These are phyloP conservation scores for Canariomyces notabilis DNA, from an alignment of 2,329 filamentous ascomycete genomes.

Conservation along the genomic window DNA sequence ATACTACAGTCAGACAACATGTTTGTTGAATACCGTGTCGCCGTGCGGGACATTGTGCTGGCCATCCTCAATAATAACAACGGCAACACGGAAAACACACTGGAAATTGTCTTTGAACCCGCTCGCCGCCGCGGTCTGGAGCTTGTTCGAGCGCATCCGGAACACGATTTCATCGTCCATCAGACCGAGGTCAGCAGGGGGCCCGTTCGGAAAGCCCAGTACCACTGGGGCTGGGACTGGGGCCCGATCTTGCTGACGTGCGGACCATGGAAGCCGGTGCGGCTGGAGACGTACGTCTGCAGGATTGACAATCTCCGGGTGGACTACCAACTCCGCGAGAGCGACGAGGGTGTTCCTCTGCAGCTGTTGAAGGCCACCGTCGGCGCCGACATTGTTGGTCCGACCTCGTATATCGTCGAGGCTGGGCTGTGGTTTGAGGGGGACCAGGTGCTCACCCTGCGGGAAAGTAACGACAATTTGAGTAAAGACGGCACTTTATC, in stretches of 20 bases:
- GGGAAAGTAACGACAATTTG: background rate
- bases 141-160: constrained; percentile 19
- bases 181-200: constrained; percentile 42
- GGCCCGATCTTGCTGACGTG: constrained; percentile 58
- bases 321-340: constrained; percentile 23
- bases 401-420: constrained; percentile 20
- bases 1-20: constrained; percentile 58
- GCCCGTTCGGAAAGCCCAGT: constrained; percentile 61
- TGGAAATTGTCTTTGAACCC: constrained; percentile 55
- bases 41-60: constrained; percentile 42
- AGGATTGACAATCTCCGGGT: constrained; percentile 55
- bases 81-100: constrained; percentile 34
- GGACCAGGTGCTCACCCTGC: constrained; percentile 7
- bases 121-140: constrained; percentile 31
- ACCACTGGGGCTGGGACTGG: constrained; percentile 70
- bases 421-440: constrained; percentile 21
- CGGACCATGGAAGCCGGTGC: constrained; percentile 63
- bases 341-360: background rate
- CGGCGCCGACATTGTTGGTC: constrained; percentile 7
- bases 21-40: constrained; percentile 55
- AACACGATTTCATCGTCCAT: constrained; percentile 43
- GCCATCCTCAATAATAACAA: too few relatives aligned
- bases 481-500: background rate
- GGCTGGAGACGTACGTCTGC: constrained; percentile 57
- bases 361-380: background rate